These are phyloP conservation scores for Macrophomina pseudophaseolina DNA, from an alignment of 2,329 filamentous ascomycete species.

Conservation along the genomic window DNA sequence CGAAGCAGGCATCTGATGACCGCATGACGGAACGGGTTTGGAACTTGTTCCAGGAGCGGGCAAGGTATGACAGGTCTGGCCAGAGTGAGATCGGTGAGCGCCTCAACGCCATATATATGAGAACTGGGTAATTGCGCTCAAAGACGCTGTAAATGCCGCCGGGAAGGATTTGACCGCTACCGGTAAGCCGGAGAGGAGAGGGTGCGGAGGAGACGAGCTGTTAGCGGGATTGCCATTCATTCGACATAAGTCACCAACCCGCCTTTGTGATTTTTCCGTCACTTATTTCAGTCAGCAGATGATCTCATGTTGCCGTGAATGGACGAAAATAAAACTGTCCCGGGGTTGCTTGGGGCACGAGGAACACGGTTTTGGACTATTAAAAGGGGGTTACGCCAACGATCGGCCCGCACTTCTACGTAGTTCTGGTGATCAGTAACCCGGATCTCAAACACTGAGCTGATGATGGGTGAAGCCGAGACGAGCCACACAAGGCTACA, in stretches of 20 bases:
- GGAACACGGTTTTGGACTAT: not conserved
- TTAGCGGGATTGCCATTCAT: not conserved
- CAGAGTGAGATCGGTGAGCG: not conserved
- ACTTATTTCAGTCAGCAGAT: not conserved
- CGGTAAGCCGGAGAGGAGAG: not conserved
- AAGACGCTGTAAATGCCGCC: no score
- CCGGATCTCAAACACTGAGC: not conserved
- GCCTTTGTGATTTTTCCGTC: no score
- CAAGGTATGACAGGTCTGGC: not conserved
- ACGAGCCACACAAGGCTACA: not conserved
- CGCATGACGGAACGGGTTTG: not conserved
- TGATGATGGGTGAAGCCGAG: conserved; percentile 1
- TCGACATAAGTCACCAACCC: not conserved
- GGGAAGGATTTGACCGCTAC: no score
- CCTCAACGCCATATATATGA: not conserved
- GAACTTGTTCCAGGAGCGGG: not conserved
- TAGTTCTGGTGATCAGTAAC: conserved; percentile 8
- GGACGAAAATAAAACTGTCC: no score
- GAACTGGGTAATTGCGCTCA: no score
- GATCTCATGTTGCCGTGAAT: no score
- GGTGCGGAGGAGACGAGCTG: not conserved
- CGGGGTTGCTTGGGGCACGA: not conserved
- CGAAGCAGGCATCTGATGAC: not conserved
- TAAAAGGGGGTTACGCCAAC: conserved; percentile 6
- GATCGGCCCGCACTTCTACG: conserved; percentile 1